Conservation (phyloP, 169 alveolate species). For the Eimeria tenella region DNA sequence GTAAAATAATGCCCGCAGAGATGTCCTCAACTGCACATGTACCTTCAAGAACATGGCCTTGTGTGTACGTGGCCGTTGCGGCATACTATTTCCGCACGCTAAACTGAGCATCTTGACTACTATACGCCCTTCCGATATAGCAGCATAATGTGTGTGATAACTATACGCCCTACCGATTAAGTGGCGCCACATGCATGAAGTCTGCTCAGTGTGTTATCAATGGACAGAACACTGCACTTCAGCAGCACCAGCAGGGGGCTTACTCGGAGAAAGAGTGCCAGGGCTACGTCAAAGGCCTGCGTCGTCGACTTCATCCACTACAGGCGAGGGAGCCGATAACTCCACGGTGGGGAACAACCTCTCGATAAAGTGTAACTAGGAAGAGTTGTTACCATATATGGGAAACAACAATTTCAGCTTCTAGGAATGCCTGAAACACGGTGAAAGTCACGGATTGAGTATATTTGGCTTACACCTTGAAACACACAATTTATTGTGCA, state of each 20-base stretch:
- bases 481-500: too few relatives aligned
- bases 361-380: too few relatives aligned
- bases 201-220: conserved; percentile 3
- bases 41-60: background rate
- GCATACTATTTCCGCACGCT: background rate
- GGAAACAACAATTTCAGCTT: too few relatives aligned
- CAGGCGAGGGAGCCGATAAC: background rate
- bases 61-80: background rate
- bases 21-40: background rate
- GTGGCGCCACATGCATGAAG: background rate
- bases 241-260: background rate
- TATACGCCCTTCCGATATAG: conserved; percentile 4
- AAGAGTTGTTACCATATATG: too few relatives aligned
- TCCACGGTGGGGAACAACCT: background rate
- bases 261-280: background rate
- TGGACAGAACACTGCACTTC: conserved; percentile 32
- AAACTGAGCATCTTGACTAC: background rate
- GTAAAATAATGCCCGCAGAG: background rate
- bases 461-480: too few relatives aligned
- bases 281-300: conserved; percentile 17
- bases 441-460: too few relatives aligned
- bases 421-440: too few relatives aligned
- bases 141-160: background rate
- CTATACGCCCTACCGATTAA: background rate
- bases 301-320: background rate